Evolutionary conservation across 2,329 filamentous ascomycete genomes (phyloP).

Genomic region (Aspergillus glaucus): DNA sequence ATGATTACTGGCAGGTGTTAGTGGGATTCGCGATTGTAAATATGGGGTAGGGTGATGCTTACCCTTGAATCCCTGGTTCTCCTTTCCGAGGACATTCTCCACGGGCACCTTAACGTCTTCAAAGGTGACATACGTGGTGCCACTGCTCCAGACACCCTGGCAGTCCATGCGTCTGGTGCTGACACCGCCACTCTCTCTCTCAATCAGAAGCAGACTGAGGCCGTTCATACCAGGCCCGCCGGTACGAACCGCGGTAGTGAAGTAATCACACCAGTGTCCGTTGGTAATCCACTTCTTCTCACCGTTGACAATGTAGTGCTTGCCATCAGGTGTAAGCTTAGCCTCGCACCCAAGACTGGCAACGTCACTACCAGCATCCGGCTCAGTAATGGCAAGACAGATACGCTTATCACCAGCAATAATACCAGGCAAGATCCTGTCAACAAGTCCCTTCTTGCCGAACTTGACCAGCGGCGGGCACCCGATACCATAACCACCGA

Average conservation of each 20-base stretch:
- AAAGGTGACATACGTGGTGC: conserved; percentile 95
- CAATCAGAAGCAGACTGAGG: conserved; percentile 82
- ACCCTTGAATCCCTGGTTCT: conserved; percentile 94
- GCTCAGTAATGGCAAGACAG: conserved; percentile 95
- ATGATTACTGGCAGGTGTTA: conserved; percentile 64
- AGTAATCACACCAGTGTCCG: conserved; percentile 94
- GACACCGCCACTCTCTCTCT: conserved; percentile 76
- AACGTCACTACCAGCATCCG: conserved; percentile 89
- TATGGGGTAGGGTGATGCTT: conserved; percentile 15
- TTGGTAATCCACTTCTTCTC: conserved; percentile 99
- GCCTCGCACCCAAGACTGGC: conserved; percentile 94
- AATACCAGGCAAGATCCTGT: conserved; percentile 83
- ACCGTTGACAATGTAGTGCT: conserved; percentile 98
- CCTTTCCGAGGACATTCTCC: conserved; percentile 96
- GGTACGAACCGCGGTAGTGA: conserved; percentile 92
- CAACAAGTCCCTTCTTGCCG: conserved; percentile 74
- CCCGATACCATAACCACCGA: conserved; percentile 95
- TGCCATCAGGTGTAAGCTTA: conserved; percentile 88
- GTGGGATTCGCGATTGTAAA: neutral
- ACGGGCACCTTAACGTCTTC: conserved; percentile 99
- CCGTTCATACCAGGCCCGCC: conserved; percentile 87
- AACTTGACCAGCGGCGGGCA: conserved; percentile 89
- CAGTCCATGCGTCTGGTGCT: conserved; percentile 95
- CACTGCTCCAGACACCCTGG: conserved; percentile 92
- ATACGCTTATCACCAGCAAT: conserved; percentile 92